A percentile compares a stretch with the other conserved stretches of the same genome.
phyloP scores from a whole-genome alignment of 768 basidiomycete genomes.

The Hysterangium stoloniferum region DNA sequence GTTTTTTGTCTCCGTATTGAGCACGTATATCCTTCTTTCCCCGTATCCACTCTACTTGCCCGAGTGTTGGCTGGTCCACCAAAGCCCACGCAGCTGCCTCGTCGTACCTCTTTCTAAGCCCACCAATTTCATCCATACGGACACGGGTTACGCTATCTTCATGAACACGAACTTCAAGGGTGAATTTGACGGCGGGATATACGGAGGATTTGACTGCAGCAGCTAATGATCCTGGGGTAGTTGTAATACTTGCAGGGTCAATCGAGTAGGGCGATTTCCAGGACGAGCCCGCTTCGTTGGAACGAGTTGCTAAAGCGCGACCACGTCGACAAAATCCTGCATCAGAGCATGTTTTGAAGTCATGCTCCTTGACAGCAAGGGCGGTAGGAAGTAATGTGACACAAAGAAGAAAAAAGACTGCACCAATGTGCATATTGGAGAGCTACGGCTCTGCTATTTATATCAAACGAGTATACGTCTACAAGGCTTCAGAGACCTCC shows the following conservation, averaged over 20 bases:
- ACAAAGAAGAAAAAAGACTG: conserved; percentile 26
- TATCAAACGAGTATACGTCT: no score
- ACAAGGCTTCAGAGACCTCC: no score
- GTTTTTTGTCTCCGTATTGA: conserved; percentile 54
- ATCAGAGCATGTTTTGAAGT: conserved; percentile 95
- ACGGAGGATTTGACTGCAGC: conserved; percentile 73
- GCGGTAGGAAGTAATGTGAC: conserved; percentile 26
- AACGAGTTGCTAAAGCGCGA: conserved; percentile 72
- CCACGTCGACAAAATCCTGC: conserved; percentile 92
- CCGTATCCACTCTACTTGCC: conserved; percentile 55
- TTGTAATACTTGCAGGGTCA: conserved; percentile 44
- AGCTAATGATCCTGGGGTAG: conserved; percentile 54
- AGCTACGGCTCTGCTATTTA: no score
- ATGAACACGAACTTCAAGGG: conserved; percentile 76
- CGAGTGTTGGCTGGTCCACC: conserved; percentile 59
- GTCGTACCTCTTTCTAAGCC: conserved; percentile 78
- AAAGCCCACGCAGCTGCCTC: conserved; percentile 90
- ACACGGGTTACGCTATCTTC: conserved; percentile 86
- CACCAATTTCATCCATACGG: conserved; percentile 82
- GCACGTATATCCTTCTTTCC: conserved; percentile 60
- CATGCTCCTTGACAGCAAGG: conserved; percentile 63
- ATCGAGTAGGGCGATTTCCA: conserved; percentile 90
- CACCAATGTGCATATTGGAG: no score
- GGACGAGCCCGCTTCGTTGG: conserved; percentile 42
- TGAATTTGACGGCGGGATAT: conserved; percentile 79